Percentiles rank a stretch among this genome's conserved stretches.
Conservation (phyloP, 2,329 filamentous ascomycete genomes). For the Coniochaeta pulveracea region DNA sequence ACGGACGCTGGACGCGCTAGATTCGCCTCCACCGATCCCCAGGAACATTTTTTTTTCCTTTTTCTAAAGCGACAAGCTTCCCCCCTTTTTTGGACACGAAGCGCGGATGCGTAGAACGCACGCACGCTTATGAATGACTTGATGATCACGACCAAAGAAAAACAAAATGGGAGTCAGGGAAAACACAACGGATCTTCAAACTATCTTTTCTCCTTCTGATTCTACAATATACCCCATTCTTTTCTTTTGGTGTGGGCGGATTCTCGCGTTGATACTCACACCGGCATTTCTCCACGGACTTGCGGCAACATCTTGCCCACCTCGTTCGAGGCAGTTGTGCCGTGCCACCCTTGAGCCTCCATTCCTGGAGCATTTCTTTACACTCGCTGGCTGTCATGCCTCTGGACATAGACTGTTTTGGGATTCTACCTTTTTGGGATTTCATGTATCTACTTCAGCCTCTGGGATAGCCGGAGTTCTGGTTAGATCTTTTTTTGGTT, state of each 20-base stretch:
- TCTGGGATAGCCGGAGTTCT: background rate
- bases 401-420: slow-evolving; percentile 1
- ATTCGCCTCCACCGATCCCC: background rate
- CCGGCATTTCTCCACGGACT: slow-evolving; percentile 1
- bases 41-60: too few species aligned
- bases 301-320: too few species aligned
- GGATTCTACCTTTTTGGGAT: background rate
- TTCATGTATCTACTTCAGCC: slow-evolving; percentile 1
- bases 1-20: slow-evolving; percentile 6
- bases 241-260: slow-evolving; percentile 1
- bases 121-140: background rate
- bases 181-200: too few species aligned
- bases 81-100: too few species aligned
- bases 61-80: too few species aligned
- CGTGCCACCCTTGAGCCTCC: too few species aligned
- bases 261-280: slow-evolving; percentile 3
- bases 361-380: slow-evolving; percentile 2
- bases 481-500: slow-evolving; percentile 1
- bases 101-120: slow-evolving; percentile 3
- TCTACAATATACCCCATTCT: slow-evolving; percentile 1
- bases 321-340: too few species aligned
- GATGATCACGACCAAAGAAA: slow-evolving; percentile 3
- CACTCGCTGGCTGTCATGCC: slow-evolving; percentile 1
- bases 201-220: too few species aligned
- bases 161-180: background rate